phyloP scores from a whole-genome alignment of 257 asterid species.

The Ajuga chamaepitys region DNA sequence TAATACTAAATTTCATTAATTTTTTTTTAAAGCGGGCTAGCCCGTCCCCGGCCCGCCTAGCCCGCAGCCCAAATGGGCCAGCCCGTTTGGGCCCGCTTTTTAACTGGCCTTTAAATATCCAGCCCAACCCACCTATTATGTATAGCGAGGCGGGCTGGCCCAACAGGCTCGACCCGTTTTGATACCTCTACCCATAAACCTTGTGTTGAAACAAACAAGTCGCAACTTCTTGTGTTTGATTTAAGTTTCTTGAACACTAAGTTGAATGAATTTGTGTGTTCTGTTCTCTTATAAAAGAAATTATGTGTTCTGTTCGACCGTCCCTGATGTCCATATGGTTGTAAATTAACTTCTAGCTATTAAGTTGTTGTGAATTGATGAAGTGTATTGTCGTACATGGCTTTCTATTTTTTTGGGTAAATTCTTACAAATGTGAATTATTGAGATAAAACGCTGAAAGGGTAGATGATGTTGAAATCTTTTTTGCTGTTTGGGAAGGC shows the following conservation, averaged over 20 bases:
- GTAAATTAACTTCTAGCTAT: not conserved
- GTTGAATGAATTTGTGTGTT: no score
- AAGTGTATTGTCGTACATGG: not conserved
- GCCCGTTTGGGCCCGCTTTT: no score
- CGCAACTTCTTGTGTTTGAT: not conserved
- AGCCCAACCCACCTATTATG: no score
- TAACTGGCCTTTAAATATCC: no score
- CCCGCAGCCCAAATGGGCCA: no score
- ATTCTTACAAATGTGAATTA: not conserved
- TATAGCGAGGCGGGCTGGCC: no score
- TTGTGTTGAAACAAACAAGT: conserved; percentile 69
- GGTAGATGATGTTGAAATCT: not conserved
- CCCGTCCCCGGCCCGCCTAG: no score
- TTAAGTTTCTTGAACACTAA: conserved; percentile 7
- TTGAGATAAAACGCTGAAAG: conserved; percentile 8
- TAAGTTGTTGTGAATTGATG: conserved; percentile 9
- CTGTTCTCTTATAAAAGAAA: no score
- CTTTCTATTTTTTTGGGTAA: not conserved
- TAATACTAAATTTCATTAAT: no score
- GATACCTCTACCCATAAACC: no score
- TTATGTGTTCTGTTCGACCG: not conserved
- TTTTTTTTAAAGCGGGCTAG: no score
- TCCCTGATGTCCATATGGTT: not conserved
- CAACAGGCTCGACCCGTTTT: no score
- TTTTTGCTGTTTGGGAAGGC: conserved; percentile 12